phyloP scores from a whole-genome alignment of 495 filamentous ascomycete genomes.

The Penicillium bovifimosum region DNA sequence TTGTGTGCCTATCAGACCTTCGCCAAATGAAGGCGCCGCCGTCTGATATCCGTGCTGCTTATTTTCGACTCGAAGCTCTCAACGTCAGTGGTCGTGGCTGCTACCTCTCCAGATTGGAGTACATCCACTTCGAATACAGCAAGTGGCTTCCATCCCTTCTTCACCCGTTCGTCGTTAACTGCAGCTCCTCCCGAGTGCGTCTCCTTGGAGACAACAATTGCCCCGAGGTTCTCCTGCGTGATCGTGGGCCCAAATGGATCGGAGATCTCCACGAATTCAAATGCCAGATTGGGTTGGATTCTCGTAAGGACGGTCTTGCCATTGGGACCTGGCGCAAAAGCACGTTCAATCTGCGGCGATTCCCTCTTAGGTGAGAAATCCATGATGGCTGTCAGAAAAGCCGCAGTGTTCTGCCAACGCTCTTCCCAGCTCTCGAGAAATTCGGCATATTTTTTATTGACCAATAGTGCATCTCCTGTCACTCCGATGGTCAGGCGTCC shows the following conservation, averaged over 20 bases:
- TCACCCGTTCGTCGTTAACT: conserved; percentile 72
- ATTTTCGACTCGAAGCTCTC: conserved; percentile 74
- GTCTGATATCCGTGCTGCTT: conserved; percentile 75
- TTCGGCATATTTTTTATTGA: conserved; percentile 82
- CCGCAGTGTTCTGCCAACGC: conserved; percentile 59
- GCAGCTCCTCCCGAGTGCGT: conserved; percentile 76
- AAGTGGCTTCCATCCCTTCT: conserved; percentile 70
- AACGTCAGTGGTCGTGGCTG: conserved; percentile 28
- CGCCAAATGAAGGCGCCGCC: conserved; percentile 40
- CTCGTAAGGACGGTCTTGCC: conserved; percentile 46
- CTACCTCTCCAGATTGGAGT: conserved; percentile 58
- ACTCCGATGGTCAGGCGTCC: conserved; percentile 71
- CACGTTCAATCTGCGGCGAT: conserved; percentile 25
- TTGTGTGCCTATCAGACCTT: conserved; percentile 21
- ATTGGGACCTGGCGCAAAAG: conserved; percentile 41
- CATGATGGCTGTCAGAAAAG: conserved; percentile 69
- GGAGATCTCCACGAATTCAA: conserved; percentile 77
- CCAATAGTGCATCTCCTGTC: conserved; percentile 76
- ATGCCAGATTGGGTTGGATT: conserved; percentile 41
- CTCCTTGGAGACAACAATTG: conserved; percentile 84
- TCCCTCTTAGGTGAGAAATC: conserved; percentile 41
- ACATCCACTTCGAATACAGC: conserved; percentile 92
- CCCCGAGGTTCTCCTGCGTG: conserved; percentile 71
- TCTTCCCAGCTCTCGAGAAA: conserved; percentile 71
- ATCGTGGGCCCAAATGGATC: conserved; percentile 92